Evolutionary conservation across 1,284 basidiomycete genomes (phyloP), one percentile per base, ranked within the genome.

Genomic region (Albatrellus sp.): DNA sequence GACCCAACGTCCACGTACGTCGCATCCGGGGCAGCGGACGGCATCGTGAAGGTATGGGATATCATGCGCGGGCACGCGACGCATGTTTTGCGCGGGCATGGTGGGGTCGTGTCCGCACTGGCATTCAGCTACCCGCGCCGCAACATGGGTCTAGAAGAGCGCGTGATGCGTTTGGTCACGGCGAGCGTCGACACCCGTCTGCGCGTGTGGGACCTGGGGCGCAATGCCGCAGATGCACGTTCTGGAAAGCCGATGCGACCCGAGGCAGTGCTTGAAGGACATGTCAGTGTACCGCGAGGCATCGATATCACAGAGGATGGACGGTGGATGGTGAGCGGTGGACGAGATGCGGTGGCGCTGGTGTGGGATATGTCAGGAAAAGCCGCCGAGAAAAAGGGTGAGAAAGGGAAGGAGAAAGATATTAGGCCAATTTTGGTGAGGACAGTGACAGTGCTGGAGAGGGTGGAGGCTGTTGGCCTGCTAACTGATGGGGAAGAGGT

Each of bases 21-120:
- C 48, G 94, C 96, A 1, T 96, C 94, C 6, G 96, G 93, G 0
- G 87, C 91, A 8, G 89, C 92, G 4, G 96, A 98, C 55, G 94
- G 96, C 12, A 76, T 89, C 16, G 94, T 97, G 46, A 98, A 98
- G 69, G 88, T 99, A 8, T 98, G 92, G 91, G 87, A 98, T 60
- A 76, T 94, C 38, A 66, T 72, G 2, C 80, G 81, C 14, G 94
- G 91, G 8, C 93, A 84, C 60, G 79, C 89, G 35, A 99, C 96
- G 0, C 96, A 99, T 61, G 74, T 92, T 11, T 93, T 97, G 70
- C 87, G 88, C 57, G 94, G 94, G 9, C 96, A 98, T 57, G 96
- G 93, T 6, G 94, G 96, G 13, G 88, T 97, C 43, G 85, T 98
- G 54, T 90, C 87, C 50, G 88, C 96, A 8, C 68, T 96, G 43